phyloP scores from a whole-genome alignment of 495 filamentous ascomycete genomes.

The Penicillium manginii region DNA sequence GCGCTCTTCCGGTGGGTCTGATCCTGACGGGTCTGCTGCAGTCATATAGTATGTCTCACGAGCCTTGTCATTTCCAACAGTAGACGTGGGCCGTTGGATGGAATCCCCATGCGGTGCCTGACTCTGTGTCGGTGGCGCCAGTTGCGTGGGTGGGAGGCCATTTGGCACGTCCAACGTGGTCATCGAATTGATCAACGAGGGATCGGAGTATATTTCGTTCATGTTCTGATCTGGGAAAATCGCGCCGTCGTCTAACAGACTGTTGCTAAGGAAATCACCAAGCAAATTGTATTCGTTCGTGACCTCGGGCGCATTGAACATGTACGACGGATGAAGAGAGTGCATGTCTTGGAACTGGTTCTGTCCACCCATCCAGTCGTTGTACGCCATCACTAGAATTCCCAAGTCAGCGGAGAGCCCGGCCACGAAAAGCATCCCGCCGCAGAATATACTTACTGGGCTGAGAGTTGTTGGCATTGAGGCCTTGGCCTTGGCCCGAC shows the following conservation, averaged over 20 bases:
- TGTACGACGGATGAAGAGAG: conserved; percentile 88
- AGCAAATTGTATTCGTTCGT: conserved; percentile 94
- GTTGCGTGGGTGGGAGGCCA: conserved; percentile 42
- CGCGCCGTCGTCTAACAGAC: conserved; percentile 77
- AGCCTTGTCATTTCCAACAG: conserved; percentile 74
- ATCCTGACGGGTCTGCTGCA: conserved; percentile 91
- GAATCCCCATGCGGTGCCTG: conserved; percentile 55
- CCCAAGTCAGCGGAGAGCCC: conserved; percentile 30
- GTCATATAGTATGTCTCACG: conserved; percentile 94
- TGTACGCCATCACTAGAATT: conserved; percentile 62
- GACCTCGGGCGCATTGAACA: conserved; percentile 93
- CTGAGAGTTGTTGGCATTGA: conserved; percentile 64
- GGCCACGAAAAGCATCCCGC: neutral
- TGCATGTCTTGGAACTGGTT: conserved; percentile 94
- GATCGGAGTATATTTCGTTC: conserved; percentile 59
- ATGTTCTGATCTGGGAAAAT: conserved; percentile 66
- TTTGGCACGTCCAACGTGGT: conserved; percentile 38
- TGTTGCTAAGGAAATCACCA: conserved; percentile 92
- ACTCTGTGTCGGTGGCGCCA: conserved; percentile 40
- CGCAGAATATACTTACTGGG: conserved; percentile 65
- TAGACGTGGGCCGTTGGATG: conserved; percentile 61
- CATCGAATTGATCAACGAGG: conserved; percentile 56
- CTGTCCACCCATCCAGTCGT: conserved; percentile 71
- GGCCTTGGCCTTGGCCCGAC: conserved; percentile 49
- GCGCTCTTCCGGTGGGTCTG: conserved; percentile 87